Conservation (phyloP, 176 grass and related monocot genomes). For the Chloris gayana region DNA sequence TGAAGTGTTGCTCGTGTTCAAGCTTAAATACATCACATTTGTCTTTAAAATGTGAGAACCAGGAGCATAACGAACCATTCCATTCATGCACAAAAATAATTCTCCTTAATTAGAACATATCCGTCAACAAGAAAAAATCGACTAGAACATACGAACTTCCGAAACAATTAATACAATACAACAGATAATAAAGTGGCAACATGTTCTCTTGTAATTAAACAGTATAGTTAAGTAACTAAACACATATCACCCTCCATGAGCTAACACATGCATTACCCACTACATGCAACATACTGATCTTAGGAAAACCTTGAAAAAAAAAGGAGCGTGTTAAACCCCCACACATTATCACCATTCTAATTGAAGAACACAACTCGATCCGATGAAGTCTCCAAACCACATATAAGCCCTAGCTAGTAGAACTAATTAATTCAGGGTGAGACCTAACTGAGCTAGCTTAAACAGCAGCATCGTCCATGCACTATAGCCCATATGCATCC, state of each 20-base stretch:
- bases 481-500: background rate
- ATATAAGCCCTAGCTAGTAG: slow-evolving; percentile 45
- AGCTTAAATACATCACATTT: background rate
- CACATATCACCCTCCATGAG: slow-evolving; percentile 51
- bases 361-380: slow-evolving; percentile 23
- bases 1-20: background rate
- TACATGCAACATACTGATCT: slow-evolving; percentile 39
- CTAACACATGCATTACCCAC: slow-evolving; percentile 37
- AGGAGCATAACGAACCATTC: too few relatives aligned
- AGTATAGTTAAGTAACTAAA: slow-evolving; percentile 59
- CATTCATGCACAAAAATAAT: background rate
- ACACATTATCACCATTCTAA: slow-evolving; percentile 22
- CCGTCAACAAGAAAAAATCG: background rate
- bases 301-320: background rate
- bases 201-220: slow-evolving; percentile 58
- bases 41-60: background rate
- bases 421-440: slow-evolving; percentile 22
- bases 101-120: background rate
- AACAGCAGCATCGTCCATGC: background rate
- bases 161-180: slow-evolving; percentile 17
- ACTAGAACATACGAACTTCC: background rate
- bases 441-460: too few relatives aligned
- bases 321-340: slow-evolving; percentile 23
- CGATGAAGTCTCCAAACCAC: slow-evolving; percentile 16
- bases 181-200: background rate